phyloP scores from a whole-genome alignment of 129 eudicot species.

The Tanacetum coccineum region DNA sequence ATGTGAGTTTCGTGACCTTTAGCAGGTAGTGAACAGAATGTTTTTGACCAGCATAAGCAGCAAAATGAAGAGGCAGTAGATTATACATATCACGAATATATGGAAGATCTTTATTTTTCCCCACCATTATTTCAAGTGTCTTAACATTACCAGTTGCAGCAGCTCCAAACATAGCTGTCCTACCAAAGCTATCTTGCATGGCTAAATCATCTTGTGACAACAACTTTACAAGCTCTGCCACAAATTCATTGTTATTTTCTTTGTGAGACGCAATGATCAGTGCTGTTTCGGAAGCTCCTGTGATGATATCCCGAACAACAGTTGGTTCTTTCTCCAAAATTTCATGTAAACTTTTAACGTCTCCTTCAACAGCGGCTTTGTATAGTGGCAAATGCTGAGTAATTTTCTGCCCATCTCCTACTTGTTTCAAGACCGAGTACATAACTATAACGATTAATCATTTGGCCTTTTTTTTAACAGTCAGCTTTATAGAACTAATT shows the following conservation, averaged over 20 bases:
- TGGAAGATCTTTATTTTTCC: conserved; percentile 14
- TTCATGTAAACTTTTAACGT: background rate
- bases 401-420: background rate
- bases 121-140: conserved; percentile 9
- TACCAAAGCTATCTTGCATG: conserved; percentile 19
- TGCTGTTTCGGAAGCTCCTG: conserved; percentile 26
- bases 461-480: background rate
- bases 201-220: conserved; percentile 16
- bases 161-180: conserved; percentile 22
- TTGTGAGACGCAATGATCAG: conserved; percentile 14
- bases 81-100: conserved; percentile 5
- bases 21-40: conserved; percentile 13
- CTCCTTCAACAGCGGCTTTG: conserved; percentile 19
- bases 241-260: background rate
- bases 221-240: conserved; percentile 11
- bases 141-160: conserved; percentile 9
- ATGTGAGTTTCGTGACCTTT: background rate
- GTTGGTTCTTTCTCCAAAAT: conserved; percentile 11
- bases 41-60: conserved; percentile 6
- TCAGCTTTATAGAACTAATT: too few relatives aligned
- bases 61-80: conserved; percentile 13
- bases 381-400: conserved; percentile 5
- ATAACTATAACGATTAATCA: background rate
- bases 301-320: conserved; percentile 12
- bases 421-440: background rate